Percentiles rank a stretch among this genome's conserved stretches.
phyloP scores from a whole-genome alignment of 805 yeast genomes.

The Maudiozyma pseudohumilis region DNA sequence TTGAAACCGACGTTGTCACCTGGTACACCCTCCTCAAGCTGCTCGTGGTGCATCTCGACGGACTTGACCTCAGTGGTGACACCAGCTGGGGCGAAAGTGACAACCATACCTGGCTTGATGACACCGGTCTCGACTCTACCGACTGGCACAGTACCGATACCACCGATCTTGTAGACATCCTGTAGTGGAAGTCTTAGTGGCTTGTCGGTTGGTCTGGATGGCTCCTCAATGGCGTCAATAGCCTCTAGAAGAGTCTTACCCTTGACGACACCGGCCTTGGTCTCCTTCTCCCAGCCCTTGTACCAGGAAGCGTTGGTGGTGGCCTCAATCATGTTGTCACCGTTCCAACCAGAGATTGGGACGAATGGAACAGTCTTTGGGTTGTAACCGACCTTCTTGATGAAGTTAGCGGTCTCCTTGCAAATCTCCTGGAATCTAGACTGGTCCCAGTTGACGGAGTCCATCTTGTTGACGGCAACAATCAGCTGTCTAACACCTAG shows the following conservation, averaged over 20 bases:
- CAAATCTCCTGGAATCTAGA: constrained; percentile 67
- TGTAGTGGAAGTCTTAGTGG: constrained; percentile 84
- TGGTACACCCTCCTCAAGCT: constrained; percentile 68
- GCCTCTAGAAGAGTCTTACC: constrained; percentile 83
- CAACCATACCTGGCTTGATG: constrained; percentile 86
- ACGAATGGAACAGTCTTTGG: constrained; percentile 78
- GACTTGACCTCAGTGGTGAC: constrained; percentile 85
- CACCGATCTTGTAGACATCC: constrained; percentile 91
- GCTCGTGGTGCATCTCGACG: constrained; percentile 83
- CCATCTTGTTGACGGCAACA: constrained; percentile 93
- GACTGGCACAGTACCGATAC: constrained; percentile 86
- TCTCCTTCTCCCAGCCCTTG: constrained; percentile 79
- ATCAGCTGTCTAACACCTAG: constrained; percentile 80
- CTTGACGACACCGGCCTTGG: constrained; percentile 58
- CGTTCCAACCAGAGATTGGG: constrained; percentile 88
- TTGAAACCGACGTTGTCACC: constrained; percentile 90
- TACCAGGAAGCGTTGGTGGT: constrained; percentile 78
- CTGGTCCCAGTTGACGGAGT: constrained; percentile 82
- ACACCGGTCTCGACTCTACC: constrained; percentile 92
- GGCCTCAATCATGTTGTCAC: constrained; percentile 86
- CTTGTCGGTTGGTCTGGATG: constrained; percentile 73
- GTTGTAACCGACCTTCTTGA: constrained; percentile 79
- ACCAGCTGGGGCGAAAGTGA: constrained; percentile 83
- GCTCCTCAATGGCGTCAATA: constrained; percentile 74
- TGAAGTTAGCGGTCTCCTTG: constrained; percentile 70